Percentiles rank a stretch among this genome's conserved stretches.
These are phyloP conservation scores for Sonneratia alba DNA, from an alignment of 345 rosid genomes.

Conservation along the genomic window DNA sequence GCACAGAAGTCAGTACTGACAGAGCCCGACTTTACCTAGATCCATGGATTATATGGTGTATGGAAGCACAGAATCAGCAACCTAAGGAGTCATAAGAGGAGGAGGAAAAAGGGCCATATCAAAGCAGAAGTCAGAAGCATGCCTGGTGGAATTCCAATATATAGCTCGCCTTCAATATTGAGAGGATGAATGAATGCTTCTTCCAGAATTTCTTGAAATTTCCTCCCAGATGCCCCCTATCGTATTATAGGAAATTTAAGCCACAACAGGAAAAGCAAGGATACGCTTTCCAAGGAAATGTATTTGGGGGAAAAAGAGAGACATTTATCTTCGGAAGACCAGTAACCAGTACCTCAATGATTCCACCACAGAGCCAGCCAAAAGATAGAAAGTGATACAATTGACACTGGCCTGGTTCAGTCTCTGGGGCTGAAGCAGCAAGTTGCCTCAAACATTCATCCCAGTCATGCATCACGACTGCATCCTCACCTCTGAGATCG, in stretches of 20 bases:
- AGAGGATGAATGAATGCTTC: slow-evolving; percentile 67
- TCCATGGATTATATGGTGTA: neutral
- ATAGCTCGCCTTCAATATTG: slow-evolving; percentile 73
- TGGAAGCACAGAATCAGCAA: neutral
- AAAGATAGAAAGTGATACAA: slow-evolving; percentile 72
- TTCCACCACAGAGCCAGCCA: slow-evolving; percentile 98
- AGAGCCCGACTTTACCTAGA: neutral
- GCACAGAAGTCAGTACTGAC: neutral
- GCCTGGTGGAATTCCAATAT: slow-evolving; percentile 90
- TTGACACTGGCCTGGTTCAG: slow-evolving; percentile 75
- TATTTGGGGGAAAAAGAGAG: neutral
- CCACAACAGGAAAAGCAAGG: neutral
- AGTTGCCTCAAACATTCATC: slow-evolving; percentile 67
- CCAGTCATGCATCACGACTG: slow-evolving; percentile 63
- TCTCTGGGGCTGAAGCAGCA: slow-evolving; percentile 58
- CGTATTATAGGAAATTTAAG: slow-evolving; percentile 10
- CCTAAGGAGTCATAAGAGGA: neutral
- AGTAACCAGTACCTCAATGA: slow-evolving; percentile 67
- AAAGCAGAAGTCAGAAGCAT: slow-evolving; percentile 6
- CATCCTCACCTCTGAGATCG: slow-evolving; percentile 44
- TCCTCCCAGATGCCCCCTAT: slow-evolving; percentile 88
- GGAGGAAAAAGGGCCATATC: neutral
- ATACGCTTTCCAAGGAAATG: neutral
- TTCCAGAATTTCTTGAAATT: slow-evolving; percentile 82
- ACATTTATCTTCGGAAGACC: neutral